Conservation (phyloP, 2,329 filamentous ascomycete species). For the Macrophomina tecta region DNA sequence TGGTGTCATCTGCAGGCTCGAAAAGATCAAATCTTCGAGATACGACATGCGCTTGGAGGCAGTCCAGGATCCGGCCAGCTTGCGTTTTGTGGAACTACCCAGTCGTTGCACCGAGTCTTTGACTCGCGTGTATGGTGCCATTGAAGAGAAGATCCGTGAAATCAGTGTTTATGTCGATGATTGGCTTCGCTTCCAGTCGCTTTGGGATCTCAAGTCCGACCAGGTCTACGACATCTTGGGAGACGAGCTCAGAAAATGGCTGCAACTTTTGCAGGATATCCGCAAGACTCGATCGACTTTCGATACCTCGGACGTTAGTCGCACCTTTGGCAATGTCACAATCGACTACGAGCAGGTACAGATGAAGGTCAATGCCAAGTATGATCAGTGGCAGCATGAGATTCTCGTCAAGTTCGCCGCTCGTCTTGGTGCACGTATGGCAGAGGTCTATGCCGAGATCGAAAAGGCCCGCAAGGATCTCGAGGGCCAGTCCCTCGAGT, state of each 20-base stretch:
- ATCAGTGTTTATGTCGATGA: conserved; percentile 91
- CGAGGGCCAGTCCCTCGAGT: conserved; percentile 89
- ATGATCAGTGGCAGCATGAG: conserved; percentile 99
- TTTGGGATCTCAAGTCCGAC: conserved; percentile 97
- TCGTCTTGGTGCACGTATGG: conserved; percentile 86
- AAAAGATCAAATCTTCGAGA: conserved; percentile 91
- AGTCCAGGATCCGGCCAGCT: conserved; percentile 61
- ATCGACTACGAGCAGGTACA: conserved; percentile 99
- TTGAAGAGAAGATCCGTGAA: conserved; percentile 81
- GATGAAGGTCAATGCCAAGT: conserved; percentile 97
- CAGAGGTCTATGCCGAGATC: conserved; percentile 89
- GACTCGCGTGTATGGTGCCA: conserved; percentile 77
- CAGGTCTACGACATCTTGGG: conserved; percentile 92
- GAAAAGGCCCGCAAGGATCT: conserved; percentile 89
- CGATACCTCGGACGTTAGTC: conserved; percentile 92
- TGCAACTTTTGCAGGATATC: conserved; percentile 96
- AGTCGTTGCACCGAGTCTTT: conserved; percentile 81
- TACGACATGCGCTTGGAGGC: conserved; percentile 86
- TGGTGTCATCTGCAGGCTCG: conserved; percentile 87
- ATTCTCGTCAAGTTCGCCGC: conserved; percentile 91
- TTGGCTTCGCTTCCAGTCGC: conserved; percentile 97
- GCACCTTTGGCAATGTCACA: conserved; percentile 89
- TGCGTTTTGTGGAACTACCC: conserved; percentile 84
- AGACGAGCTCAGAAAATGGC: conserved; percentile 89
- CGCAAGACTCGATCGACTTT: conserved; percentile 95